Conservation (phyloP, 208 protist species). For the Trypanosoma caninum region DNA sequence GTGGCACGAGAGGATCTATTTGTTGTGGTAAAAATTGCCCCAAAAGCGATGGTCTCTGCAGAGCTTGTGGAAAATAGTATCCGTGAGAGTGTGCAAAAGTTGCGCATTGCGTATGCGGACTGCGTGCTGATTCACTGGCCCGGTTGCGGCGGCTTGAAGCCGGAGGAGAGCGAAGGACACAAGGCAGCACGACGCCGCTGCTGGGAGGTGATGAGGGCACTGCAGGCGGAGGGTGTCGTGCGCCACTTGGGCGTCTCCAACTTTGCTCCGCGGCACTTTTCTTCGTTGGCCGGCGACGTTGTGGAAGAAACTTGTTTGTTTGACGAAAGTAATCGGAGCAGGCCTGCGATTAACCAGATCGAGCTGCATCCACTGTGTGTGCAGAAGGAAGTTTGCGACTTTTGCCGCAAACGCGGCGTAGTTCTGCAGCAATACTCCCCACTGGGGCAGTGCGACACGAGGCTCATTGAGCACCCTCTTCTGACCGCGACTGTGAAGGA, state of each 20-base stretch:
- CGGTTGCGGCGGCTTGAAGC: slow-evolving; percentile 53
- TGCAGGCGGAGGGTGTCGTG: slow-evolving; percentile 51
- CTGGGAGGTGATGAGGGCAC: slow-evolving; percentile 51
- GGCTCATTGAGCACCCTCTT: slow-evolving; percentile 44
- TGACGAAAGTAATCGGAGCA: background rate
- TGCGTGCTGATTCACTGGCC: slow-evolving; percentile 85
- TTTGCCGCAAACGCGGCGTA: slow-evolving; percentile 50
- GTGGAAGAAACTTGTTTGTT: background rate
- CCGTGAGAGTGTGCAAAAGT: slow-evolving; percentile 45
- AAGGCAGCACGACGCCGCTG: slow-evolving; percentile 51
- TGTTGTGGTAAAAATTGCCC: slow-evolving; percentile 74
- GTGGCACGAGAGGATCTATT: slow-evolving; percentile 58
- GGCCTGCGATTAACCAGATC: slow-evolving; percentile 68
- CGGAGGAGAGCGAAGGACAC: slow-evolving; percentile 43
- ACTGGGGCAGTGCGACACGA: slow-evolving; percentile 46
- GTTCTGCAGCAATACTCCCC: slow-evolving; percentile 85
- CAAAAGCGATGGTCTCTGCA: slow-evolving; percentile 51
- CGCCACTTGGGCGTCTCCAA: slow-evolving; percentile 78
- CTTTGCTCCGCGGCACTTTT: slow-evolving; percentile 77
- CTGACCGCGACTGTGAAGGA: slow-evolving; percentile 35
- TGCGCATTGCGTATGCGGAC: slow-evolving; percentile 73
- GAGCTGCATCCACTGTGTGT: slow-evolving; percentile 85
- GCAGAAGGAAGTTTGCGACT: slow-evolving; percentile 53
- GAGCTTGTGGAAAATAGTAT: slow-evolving; percentile 36
- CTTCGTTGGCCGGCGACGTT: slow-evolving; percentile 15